Percentiles rank a stretch among this genome's conserved stretches.
These are phyloP conservation scores for Penicillium sp. DNA, from an alignment of 2,329 filamentous ascomycete genomes.

Conservation along the genomic window DNA sequence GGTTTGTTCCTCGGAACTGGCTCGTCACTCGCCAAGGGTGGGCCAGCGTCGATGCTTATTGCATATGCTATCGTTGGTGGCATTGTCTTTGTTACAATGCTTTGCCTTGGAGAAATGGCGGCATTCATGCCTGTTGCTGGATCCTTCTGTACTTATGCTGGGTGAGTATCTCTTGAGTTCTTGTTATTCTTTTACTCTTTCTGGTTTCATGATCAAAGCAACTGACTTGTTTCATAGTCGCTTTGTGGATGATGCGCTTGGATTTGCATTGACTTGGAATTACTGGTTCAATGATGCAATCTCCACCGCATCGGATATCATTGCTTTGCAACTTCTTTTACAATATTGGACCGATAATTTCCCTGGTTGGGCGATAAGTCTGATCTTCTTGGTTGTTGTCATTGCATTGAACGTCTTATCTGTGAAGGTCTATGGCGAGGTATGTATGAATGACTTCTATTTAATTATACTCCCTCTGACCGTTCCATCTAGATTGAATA, in stretches of 20 bases:
- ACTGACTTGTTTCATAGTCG: constrained; percentile 28
- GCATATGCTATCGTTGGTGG: constrained; percentile 57
- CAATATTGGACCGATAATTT: constrained; percentile 63
- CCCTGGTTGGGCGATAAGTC: constrained; percentile 61
- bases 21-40: constrained; percentile 59
- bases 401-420: constrained; percentile 55
- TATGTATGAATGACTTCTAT: constrained; percentile 21
- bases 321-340: constrained; percentile 58
- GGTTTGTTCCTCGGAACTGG: constrained; percentile 64
- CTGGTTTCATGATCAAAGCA: neutral
- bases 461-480: neutral
- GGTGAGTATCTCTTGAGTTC: constrained; percentile 33
- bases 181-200: neutral
- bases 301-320: constrained; percentile 59
- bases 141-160: constrained; percentile 57
- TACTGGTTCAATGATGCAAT: constrained; percentile 67
- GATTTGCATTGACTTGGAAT: constrained; percentile 48
- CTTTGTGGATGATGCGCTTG: constrained; percentile 47
- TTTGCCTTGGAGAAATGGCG: constrained; percentile 61
- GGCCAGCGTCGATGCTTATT: constrained; percentile 59
- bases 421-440: constrained; percentile 56
- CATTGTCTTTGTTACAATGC: constrained; percentile 61
- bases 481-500: constrained; percentile 37
- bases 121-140: constrained; percentile 57
- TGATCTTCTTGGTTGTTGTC: constrained; percentile 61